Evolutionary conservation across 768 basidiomycete genomes (phyloP), one percentile per base, ranked within the genome.

Genomic region (Pisolithus albus): DNA sequence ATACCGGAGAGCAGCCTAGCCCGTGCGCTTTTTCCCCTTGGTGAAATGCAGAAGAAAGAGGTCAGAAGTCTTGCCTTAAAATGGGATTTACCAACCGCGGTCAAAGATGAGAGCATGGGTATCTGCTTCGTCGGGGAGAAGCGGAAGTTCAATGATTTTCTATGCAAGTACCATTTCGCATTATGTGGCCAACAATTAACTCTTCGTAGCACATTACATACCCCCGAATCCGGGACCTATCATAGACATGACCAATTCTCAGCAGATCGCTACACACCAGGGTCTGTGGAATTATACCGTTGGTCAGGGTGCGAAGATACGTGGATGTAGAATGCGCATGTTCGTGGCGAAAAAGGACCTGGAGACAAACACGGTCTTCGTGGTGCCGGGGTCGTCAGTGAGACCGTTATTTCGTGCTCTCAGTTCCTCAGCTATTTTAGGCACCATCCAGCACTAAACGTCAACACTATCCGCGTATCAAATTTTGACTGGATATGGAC

Each of bases 71-170:
- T 95, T 16, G 94, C 94, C 0, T 67, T 67, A 8, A 63, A 78
- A 30, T 78, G 78, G 63, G 69, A 65, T 1, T 67, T 97, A 18
- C 83, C 84, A 3, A 92, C 85, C 3, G 88, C 90, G 0, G 73
- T 78, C 3, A 76, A 90, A 53, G 76, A 75, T 16, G 94, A 98
- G 62, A 92, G 89, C 66, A 92, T 95, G 82, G 94, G 94, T 0
- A 78, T 98, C 16, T 98, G 94, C 61, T 98, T 98, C 56, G 83
- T 98, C 1, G 94, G 93, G 5, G 81, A 93, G 62, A 82, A 85
- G 60, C 73, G 75, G 9, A 77, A 71, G 45, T 94, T 95, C 57
- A 72, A 75, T 24, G 69, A 78, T 8, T 97, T 94, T 62, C 65
- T 94, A 46, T 78, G 90, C 87, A 53, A 55, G 78, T 68, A 21